phyloP scores from a whole-genome alignment of 208 protist species.

The Novymonas esmeraldas region DNA sequence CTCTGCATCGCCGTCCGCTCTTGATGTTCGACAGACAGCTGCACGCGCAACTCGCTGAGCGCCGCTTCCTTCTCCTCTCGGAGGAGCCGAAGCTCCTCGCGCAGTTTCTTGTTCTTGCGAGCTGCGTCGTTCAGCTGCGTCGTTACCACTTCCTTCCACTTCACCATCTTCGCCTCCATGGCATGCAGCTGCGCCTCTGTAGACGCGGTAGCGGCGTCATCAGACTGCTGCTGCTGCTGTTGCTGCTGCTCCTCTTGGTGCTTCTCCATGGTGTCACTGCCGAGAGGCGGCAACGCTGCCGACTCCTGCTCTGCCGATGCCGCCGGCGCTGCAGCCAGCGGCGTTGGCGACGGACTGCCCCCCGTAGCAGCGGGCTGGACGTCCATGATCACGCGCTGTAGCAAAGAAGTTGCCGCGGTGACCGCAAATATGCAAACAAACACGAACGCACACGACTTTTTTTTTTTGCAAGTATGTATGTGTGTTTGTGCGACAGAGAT shows the following conservation, averaged over 20 bases:
- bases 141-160: conserved; percentile 68
- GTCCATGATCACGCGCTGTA: no score
- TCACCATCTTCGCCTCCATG: conserved; percentile 49
- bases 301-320: no score
- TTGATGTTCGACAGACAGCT: conserved; percentile 71
- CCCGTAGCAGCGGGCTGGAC: no score
- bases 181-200: conserved; percentile 46
- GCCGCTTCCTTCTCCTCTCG: conserved; percentile 33
- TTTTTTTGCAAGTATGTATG: no score
- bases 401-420: no score
- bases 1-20: conserved; percentile 63
- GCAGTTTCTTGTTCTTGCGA: conserved; percentile 72
- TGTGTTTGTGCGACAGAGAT: no score
- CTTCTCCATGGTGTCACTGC: no score
- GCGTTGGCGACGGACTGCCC: no score
- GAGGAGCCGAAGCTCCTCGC: conserved; percentile 54
- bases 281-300: no score
- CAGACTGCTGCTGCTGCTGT: background rate
- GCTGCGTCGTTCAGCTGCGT: conserved; percentile 64
- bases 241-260: background rate
- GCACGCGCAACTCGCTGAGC: conserved; percentile 48
- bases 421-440: no score
- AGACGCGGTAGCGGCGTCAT: background rate
- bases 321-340: no score
- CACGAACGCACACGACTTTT: no score